phyloP scores from a whole-genome alignment of 2,329 filamentous ascomycete genomes.

The Fusarium chaquense region DNA sequence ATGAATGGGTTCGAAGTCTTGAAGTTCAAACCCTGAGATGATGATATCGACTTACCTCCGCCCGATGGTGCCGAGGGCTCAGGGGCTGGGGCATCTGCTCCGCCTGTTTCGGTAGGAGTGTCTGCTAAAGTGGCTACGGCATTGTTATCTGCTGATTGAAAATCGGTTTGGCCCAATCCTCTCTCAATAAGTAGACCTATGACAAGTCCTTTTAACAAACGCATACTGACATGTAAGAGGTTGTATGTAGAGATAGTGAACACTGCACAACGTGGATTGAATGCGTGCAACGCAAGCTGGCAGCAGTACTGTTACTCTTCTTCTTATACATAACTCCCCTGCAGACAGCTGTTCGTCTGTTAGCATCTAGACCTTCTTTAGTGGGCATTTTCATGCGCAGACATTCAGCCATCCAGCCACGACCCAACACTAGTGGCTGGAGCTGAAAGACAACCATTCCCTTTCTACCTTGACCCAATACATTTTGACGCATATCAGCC shows the following conservation, averaged over 20 bases:
- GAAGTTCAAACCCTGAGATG: no score
- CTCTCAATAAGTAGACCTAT: slow-evolving; percentile 3
- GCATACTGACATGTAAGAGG: not conserved
- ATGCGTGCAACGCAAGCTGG: not conserved
- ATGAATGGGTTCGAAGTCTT: not conserved
- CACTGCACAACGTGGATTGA: not conserved
- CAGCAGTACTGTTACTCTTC: no score
- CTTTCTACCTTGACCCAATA: not conserved
- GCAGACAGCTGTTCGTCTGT: not conserved
- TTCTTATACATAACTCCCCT: not conserved
- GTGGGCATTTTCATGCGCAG: not conserved
- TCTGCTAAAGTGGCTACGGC: slow-evolving; percentile 10
- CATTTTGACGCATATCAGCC: slow-evolving; percentile 10
- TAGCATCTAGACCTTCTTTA: not conserved
- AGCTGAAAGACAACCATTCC: slow-evolving; percentile 16
- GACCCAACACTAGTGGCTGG: not conserved
- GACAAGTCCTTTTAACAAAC: slow-evolving; percentile 7
- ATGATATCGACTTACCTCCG: not conserved
- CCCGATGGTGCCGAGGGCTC: not conserved
- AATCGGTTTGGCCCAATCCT: slow-evolving; percentile 1
- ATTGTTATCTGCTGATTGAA: not conserved
- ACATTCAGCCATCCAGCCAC: not conserved
- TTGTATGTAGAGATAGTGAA: not conserved
- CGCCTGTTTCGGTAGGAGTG: not conserved
- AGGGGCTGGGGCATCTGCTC: not conserved